phyloP scores from a whole-genome alignment of 2,329 filamentous ascomycete genomes.

The Onygena corvina region DNA sequence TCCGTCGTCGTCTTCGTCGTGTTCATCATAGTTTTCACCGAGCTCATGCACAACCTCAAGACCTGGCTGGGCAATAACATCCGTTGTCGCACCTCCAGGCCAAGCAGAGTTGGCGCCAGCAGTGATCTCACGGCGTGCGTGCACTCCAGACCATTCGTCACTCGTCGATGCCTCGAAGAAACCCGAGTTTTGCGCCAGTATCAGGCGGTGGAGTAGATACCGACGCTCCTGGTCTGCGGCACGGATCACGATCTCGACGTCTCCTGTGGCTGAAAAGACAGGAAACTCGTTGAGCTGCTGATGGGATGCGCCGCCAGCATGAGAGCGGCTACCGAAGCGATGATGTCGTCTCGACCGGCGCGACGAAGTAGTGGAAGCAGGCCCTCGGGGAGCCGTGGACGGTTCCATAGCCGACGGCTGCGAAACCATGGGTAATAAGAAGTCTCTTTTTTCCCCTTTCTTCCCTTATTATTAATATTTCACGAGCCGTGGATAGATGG shows the following conservation, averaged over 20 bases:
- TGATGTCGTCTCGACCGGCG: constrained; percentile 46
- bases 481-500: constrained; percentile 2
- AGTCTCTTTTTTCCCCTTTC: background rate
- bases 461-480: background rate
- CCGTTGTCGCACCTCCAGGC: constrained; percentile 33
- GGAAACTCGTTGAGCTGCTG: constrained; percentile 82
- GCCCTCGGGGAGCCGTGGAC: constrained; percentile 48
- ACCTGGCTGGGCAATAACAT: constrained; percentile 35
- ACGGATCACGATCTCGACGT: constrained; percentile 77
- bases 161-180: constrained; percentile 85
- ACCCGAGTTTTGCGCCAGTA: constrained; percentile 76
- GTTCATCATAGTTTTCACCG: constrained; percentile 21
- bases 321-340: constrained; percentile 62
- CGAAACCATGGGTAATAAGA: constrained; percentile 26
- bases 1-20: constrained; percentile 14
- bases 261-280: constrained; percentile 76
- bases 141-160: constrained; percentile 55
- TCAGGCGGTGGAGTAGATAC: constrained; percentile 79
- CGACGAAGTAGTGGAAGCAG: constrained; percentile 52
- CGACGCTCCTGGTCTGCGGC: constrained; percentile 60
- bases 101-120: background rate
- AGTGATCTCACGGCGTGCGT: constrained; percentile 18
- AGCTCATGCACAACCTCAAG: constrained; percentile 29
- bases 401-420: constrained; percentile 39
- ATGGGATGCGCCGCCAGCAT: constrained; percentile 59